Percentiles rank a stretch among this genome's conserved stretches.
These are phyloP conservation scores for Yamadazyma taylorii DNA, from an alignment of 1,139 yeast species.

Conservation along the genomic window DNA sequence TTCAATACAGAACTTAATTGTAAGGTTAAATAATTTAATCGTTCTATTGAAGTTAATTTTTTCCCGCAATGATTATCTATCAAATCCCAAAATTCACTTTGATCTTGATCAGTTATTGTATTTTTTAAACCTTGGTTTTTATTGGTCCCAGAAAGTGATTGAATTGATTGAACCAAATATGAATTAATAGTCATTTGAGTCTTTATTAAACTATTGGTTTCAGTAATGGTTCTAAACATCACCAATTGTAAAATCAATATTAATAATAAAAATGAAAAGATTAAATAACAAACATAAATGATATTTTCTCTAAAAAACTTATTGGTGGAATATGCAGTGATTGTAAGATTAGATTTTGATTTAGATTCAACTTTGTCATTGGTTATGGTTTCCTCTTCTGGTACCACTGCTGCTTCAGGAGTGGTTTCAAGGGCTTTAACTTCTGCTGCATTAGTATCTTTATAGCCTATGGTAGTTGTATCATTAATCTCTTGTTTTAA, in stretches of 20 bases:
- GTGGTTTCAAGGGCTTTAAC: constrained; percentile 4
- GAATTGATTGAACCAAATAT: constrained; percentile 17
- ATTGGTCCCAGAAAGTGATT: constrained; percentile 9
- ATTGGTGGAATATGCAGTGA: constrained; percentile 9
- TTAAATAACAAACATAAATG: constrained; percentile 20
- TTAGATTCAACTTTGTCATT: background rate
- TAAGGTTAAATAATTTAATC: constrained; percentile 24
- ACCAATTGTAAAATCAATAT: constrained; percentile 25
- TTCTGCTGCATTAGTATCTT: constrained; percentile 3
- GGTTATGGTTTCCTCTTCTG: background rate
- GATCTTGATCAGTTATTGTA: constrained; percentile 2
- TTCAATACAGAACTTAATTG: constrained; percentile 19
- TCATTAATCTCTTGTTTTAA: constrained; percentile 25
- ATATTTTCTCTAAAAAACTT: constrained; percentile 18
- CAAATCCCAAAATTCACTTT: constrained; percentile 27
- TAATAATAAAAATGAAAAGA: constrained; percentile 22
- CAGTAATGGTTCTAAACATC: constrained; percentile 20
- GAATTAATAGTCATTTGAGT: constrained; percentile 26
- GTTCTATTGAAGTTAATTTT: constrained; percentile 21
- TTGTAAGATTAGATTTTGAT: constrained; percentile 5
- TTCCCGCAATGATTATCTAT: constrained; percentile 20
- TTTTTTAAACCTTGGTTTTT: constrained; percentile 2
- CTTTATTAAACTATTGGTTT: constrained; percentile 27
- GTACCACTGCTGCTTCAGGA: background rate
- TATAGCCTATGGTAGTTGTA: constrained; percentile 5